Conservation (phyloP, 495 filamentous ascomycete genomes). For the Penicillium cataractarum region DNA sequence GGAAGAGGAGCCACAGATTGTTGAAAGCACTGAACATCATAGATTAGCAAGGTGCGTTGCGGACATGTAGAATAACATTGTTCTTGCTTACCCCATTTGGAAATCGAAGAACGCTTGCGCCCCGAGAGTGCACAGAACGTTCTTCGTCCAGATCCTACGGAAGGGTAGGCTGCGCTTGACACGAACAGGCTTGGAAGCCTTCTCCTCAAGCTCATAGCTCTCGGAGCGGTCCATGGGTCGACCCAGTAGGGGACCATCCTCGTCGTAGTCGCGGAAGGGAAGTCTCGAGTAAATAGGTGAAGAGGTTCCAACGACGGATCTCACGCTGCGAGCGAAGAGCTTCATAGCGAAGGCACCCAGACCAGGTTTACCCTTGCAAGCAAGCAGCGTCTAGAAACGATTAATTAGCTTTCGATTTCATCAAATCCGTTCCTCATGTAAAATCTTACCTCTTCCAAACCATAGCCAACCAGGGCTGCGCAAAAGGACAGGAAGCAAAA, state of each 20-base stretch:
- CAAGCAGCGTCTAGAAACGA: conserved; percentile 35
- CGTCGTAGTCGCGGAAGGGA: conserved; percentile 43
- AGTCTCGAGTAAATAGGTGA: conserved; percentile 42
- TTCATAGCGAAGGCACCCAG: conserved; percentile 39
- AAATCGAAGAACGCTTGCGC: conserved; percentile 73
- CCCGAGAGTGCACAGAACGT: conserved; percentile 69
- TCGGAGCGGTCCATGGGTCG: conserved; percentile 31
- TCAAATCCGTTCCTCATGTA: neutral
- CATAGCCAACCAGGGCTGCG: conserved; percentile 60
- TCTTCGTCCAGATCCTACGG: conserved; percentile 76
- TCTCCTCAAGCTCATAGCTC: conserved; percentile 48
- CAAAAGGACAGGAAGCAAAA: conserved; percentile 64
- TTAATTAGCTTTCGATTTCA: neutral
- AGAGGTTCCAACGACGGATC: conserved; percentile 35
- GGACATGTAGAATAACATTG: neutral
- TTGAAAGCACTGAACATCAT: conserved; percentile 62
- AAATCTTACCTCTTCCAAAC: conserved; percentile 60
- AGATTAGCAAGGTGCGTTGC: neutral
- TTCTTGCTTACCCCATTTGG: conserved; percentile 55
- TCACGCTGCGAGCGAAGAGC: conserved; percentile 34
- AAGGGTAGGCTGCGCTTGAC: conserved; percentile 58
- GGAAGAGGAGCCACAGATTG: conserved; percentile 82
- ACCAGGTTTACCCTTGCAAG: conserved; percentile 52
- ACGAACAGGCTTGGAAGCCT: conserved; percentile 35
- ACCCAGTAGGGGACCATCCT: conserved; percentile 39